Conservation (phyloP, 768 basidiomycete genomes). For the Suillus decipiens region DNA sequence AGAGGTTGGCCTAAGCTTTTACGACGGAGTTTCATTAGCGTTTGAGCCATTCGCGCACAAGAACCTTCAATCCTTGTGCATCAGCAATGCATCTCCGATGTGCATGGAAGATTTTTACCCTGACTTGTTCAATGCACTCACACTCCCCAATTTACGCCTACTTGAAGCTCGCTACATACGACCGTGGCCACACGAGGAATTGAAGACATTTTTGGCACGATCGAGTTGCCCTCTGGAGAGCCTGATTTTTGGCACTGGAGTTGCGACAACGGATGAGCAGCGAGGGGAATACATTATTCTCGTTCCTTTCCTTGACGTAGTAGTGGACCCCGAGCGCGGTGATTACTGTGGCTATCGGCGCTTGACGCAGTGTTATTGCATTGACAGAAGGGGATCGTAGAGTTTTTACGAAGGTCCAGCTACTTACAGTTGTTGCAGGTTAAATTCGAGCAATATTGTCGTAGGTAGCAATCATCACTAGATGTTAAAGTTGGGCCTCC, state of each 20-base stretch:
- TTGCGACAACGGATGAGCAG: not conserved
- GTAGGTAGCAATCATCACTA: not conserved
- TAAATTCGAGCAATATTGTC: not conserved
- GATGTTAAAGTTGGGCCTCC: not conserved
- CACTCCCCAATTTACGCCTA: not conserved
- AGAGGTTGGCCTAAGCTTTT: not conserved
- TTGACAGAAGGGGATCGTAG: not conserved
- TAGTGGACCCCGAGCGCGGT: not conserved
- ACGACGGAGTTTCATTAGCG: not conserved
- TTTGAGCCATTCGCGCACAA: not conserved
- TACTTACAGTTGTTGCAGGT: not conserved
- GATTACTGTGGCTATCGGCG: not conserved
- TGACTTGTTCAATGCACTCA: not conserved
- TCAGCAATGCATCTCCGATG: not conserved
- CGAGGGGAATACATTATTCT: not conserved
- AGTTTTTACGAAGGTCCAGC: not conserved
- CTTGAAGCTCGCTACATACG: not conserved
- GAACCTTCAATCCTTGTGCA: not conserved
- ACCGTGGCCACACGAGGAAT: not conserved
- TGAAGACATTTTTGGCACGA: conserved; percentile 1
- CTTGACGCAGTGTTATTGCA: not conserved
- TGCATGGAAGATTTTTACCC: not conserved
- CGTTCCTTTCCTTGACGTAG: not conserved
- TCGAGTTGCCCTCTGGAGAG: not conserved
- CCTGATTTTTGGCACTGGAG: not conserved